A percentile compares a stretch with the other conserved stretches of the same genome.
Evolutionary conservation across 2,329 filamentous ascomycete species (phyloP).

Genomic region (Neospermospora avenae): DNA sequence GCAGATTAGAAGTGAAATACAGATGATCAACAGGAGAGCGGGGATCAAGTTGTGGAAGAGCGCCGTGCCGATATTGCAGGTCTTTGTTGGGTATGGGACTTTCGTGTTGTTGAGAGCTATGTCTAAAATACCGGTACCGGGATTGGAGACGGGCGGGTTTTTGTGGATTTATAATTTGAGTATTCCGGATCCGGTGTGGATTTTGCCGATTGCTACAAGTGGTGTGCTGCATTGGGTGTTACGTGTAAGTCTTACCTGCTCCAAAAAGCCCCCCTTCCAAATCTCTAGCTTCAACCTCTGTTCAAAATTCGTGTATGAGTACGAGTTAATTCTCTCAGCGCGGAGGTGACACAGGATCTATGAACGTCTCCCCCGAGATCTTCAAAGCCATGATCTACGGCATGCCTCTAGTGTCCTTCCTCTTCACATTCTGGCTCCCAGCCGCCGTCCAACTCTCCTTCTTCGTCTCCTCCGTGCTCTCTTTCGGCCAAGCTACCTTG

Average conservation of each 20-base stretch:
- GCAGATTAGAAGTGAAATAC: slow-evolving; percentile 46
- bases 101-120: slow-evolving; percentile 77
- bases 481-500: slow-evolving; percentile 43
- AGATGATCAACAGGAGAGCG: slow-evolving; percentile 47
- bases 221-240: slow-evolving; percentile 48
- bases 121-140: slow-evolving; percentile 75
- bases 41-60: slow-evolving; percentile 52
- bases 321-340: slow-evolving; percentile 31
- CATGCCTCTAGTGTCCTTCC: slow-evolving; percentile 51
- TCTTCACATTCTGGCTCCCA: slow-evolving; percentile 47
- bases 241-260: slow-evolving; percentile 23
- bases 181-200: slow-evolving; percentile 69
- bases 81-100: slow-evolving; percentile 74
- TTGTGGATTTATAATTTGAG: slow-evolving; percentile 81
- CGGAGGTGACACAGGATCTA: slow-evolving; percentile 48
- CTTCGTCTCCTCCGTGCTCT: slow-evolving; percentile 40
- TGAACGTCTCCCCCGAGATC: slow-evolving; percentile 34
- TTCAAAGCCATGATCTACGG: slow-evolving; percentile 42
- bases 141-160: slow-evolving; percentile 65
- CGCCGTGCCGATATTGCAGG: slow-evolving; percentile 56
- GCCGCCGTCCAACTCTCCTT: slow-evolving; percentile 63
- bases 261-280: background rate
- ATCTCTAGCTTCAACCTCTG: background rate
- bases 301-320: background rate
- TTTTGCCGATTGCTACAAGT: slow-evolving; percentile 67